Evolutionary conservation across 805 yeast species (phyloP).

Genomic region (Scheffersomyces amazonensis): DNA sequence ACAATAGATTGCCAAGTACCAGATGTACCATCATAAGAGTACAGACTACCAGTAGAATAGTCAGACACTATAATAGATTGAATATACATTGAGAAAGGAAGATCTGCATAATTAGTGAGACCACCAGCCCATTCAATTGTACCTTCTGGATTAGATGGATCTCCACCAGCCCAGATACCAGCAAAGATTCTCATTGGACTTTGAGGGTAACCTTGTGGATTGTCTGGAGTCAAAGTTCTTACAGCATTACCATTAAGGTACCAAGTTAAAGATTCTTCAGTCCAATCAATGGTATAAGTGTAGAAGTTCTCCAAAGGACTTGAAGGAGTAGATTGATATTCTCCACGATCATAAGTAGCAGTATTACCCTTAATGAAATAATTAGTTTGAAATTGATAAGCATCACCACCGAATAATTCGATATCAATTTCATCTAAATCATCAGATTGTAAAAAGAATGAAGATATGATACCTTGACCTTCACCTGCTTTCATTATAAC

Average conservation of each 20-base stretch:
- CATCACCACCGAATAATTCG: constrained; percentile 85
- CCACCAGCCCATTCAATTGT: constrained; percentile 88
- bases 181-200: constrained; percentile 75
- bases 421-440: constrained; percentile 87
- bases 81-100: constrained; percentile 69
- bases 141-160: constrained; percentile 58
- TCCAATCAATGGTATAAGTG: constrained; percentile 87
- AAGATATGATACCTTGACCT: constrained; percentile 78
- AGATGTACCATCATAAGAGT: constrained; percentile 50
- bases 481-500: constrained; percentile 67
- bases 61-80: constrained; percentile 61
- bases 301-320: constrained; percentile 61
- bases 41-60: constrained; percentile 62
- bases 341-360: constrained; percentile 77
- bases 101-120: constrained; percentile 55
- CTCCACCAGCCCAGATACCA: constrained; percentile 87
- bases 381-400: constrained; percentile 70
- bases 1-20: constrained; percentile 62
- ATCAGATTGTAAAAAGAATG: constrained; percentile 77
- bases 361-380: constrained; percentile 81
- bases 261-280: constrained; percentile 63
- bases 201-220: constrained; percentile 79
- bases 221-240: constrained; percentile 56
- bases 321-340: constrained; percentile 52
- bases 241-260: constrained; percentile 66